These are phyloP conservation scores for Colletotrichum tofieldiae DNA, from an alignment of 2,329 filamentous ascomycete genomes.

Conservation along the genomic window DNA sequence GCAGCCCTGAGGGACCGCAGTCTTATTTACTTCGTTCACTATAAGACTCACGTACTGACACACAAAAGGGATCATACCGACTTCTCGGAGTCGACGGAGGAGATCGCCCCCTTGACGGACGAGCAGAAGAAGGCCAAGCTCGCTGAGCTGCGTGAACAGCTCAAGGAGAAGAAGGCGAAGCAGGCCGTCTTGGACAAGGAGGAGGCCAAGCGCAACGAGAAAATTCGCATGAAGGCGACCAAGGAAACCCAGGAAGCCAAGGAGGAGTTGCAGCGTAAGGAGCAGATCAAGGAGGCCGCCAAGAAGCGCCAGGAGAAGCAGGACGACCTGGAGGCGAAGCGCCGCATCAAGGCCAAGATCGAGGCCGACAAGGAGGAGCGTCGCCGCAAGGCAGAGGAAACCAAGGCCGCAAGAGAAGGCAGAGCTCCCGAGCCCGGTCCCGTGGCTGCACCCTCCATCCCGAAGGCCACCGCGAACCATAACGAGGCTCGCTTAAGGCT, in stretches of 20 bases:
- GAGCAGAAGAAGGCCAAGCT: constrained; percentile 91
- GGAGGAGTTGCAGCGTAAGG: constrained; percentile 89
- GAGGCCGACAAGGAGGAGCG: constrained; percentile 95
- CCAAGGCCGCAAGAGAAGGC: constrained; percentile 91
- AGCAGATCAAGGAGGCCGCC: constrained; percentile 92
- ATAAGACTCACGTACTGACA: background rate
- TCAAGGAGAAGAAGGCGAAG: constrained; percentile 80
- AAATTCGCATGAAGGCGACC: constrained; percentile 88
- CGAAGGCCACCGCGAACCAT: constrained; percentile 79
- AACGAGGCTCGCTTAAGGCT: constrained; percentile 87
- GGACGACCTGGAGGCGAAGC: constrained; percentile 88
- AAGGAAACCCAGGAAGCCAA: constrained; percentile 91
- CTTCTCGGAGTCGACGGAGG: constrained; percentile 94
- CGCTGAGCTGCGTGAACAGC: constrained; percentile 79
- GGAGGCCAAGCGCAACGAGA: constrained; percentile 88
- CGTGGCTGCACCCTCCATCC: constrained; percentile 62
- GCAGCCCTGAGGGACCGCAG: background rate
- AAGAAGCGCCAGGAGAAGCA: constrained; percentile 90
- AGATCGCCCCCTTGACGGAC: constrained; percentile 90
- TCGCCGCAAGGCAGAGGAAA: constrained; percentile 85
- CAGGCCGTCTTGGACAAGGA: constrained; percentile 83
- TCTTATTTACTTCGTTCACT: background rate
- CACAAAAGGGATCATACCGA: constrained; percentile 81
- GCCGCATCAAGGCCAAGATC: constrained; percentile 92
- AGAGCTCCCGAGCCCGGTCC: constrained; percentile 65